Evolutionary conservation across 345 rosid genomes (phyloP), one percentile per base, ranked within the genome.

Genomic region (Anacardium occidentale): DNA sequence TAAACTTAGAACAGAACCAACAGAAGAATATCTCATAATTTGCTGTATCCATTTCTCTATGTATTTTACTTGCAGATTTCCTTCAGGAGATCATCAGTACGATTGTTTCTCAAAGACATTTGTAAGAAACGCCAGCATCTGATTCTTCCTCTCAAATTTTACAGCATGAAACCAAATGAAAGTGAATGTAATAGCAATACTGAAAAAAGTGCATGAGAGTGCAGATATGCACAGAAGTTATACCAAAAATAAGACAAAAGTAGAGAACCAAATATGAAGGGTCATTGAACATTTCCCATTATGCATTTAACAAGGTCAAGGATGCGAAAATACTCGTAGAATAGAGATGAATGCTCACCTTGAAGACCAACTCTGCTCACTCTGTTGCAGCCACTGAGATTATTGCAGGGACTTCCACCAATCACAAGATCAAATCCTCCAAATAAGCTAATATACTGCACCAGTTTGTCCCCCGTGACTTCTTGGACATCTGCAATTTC

Each of bases 371-470:
- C 64, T 20, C 85, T 17, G 70, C 66, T 69, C 29, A 21, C 50
- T 20, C 82, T 17, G 40, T 81, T 81, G 34, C 64, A 22, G 11
- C 85, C 85, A 3, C 78, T 54, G 0, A 78, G 75, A 18, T 81
- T 74, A 12, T 74, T 74, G 66, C 77, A 74, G 0, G 77, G 77
- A 40, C 77, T 74, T 1, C 77, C 77, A 1, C 82, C 85, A 10
- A 75, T 75, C 24, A 81, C 74, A 5, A 82, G 76, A 57, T 82
- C 82, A 47, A 82, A 75, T 0, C 74, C 80, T 21, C 84, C 84
- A 21, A 71, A 72, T 48, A 1, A 8, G 0, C 63, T 56, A 34
- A 81, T 72, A 47, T 62, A 72, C 4, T 7, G 11, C 22, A 60
- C 73, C 5, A 81, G 24, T n/a, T 1, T 47, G 3, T 10, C 20